phyloP scores from a whole-genome alignment of 192 early-diverging fungal species.

The Umbelopsis ramanniana region DNA sequence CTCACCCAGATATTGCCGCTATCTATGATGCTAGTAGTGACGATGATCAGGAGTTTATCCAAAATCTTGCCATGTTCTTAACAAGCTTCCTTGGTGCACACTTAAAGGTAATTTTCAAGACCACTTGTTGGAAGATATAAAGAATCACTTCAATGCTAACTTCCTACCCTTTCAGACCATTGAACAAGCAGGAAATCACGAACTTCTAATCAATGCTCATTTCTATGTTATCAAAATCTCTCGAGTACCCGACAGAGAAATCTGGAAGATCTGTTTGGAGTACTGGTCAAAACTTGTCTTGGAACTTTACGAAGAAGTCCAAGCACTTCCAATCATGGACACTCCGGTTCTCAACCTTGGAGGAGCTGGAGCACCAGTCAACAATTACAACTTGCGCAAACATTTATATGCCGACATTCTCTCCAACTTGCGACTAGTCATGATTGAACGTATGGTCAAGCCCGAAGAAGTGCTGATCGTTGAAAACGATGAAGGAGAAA shows the following conservation, averaged over 20 bases:
- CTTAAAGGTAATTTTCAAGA: constrained; percentile 64
- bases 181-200: constrained; percentile 59
- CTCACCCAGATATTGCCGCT: constrained; percentile 68
- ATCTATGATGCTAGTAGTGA: constrained; percentile 85
- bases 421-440: constrained; percentile 85
- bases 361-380: constrained; percentile 32
- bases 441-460: constrained; percentile 99
- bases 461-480: constrained; percentile 98
- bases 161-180: constrained; percentile 45
- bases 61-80: constrained; percentile 93
- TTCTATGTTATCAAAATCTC: constrained; percentile 90
- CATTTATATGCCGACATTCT: constrained; percentile 86
- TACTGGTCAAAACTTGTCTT: constrained; percentile 91
- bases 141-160: constrained; percentile 12
- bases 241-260: constrained; percentile 91
- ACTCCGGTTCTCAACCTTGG: constrained; percentile 67
- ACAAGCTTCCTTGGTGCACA: constrained; percentile 86
- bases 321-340: constrained; percentile 55
- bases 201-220: constrained; percentile 77
- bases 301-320: constrained; percentile 90
- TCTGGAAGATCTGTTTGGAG: constrained; percentile 98
- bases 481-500: constrained; percentile 99
- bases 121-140: background rate
- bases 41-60: constrained; percentile 95
- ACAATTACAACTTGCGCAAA: constrained; percentile 60